phyloP scores from a whole-genome alignment of 23 red algal species.

The Gracilariopsis chorda region DNA sequence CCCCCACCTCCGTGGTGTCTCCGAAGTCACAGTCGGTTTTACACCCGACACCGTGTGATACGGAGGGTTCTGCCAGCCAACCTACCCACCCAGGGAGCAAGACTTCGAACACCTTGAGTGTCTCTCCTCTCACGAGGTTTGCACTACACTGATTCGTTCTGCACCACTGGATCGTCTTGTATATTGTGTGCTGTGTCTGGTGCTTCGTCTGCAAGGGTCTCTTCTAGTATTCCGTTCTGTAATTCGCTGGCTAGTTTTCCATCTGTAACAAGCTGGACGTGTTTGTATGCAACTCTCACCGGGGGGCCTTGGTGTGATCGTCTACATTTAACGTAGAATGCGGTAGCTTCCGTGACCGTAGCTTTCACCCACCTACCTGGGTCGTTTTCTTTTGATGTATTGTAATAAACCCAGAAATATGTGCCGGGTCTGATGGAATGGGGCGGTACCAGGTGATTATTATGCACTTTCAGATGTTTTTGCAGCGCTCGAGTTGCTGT shows the following conservation, averaged over 20 bases:
- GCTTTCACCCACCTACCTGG: background rate
- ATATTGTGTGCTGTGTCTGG: no score
- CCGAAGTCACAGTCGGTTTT: background rate
- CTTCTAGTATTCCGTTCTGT: background rate
- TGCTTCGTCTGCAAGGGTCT: no score
- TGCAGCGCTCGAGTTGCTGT: background rate
- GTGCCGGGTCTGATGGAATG: background rate
- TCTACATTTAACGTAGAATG: background rate
- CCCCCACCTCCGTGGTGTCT: no score
- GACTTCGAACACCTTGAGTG: no score
- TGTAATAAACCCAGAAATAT: background rate
- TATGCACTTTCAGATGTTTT: background rate
- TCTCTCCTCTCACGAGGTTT: no score
- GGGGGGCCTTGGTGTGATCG: background rate
- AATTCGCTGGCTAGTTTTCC: background rate
- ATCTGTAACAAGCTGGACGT: background rate
- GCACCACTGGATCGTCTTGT: background rate
- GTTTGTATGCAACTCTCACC: background rate
- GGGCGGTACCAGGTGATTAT: background rate
- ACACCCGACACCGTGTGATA: background rate
- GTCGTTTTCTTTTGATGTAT: background rate
- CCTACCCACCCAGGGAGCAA: background rate
- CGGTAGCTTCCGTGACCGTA: background rate
- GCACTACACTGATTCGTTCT: background rate
- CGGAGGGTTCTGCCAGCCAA: background rate